Percentiles rank a stretch among this genome's conserved stretches.
Evolutionary conservation across 2,329 filamentous ascomycete species (phyloP).

Genomic region (Madurella mycetomatis): DNA sequence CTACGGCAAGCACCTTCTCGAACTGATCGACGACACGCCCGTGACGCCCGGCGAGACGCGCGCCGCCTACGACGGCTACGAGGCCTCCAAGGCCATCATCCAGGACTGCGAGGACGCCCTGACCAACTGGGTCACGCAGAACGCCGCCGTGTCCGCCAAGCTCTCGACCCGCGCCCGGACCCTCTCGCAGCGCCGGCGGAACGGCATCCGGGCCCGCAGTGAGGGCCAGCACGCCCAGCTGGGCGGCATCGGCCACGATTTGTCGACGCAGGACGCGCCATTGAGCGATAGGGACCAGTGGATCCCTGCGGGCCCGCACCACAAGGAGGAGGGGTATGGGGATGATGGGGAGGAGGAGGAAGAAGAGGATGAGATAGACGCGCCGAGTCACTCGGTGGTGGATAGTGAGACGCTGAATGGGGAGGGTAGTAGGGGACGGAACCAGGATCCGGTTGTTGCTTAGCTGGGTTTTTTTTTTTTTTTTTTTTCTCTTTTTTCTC

Average conservation of each 20-base stretch:
- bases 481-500: no score
- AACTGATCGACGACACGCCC: conserved; percentile 92
- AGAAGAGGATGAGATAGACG: conserved; percentile 44
- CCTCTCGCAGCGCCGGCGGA: conserved; percentile 77
- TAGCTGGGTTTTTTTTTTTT: conserved; percentile 28
- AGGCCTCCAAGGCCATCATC: conserved; percentile 97
- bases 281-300: conserved; percentile 77
- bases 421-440: conserved; percentile 52
- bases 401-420: conserved; percentile 52
- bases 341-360: conserved; percentile 63
- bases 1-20: conserved; percentile 96
- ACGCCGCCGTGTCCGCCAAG: conserved; percentile 81
- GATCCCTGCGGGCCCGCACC: conserved; percentile 63
- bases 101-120: conserved; percentile 97
- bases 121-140: conserved; percentile 92
- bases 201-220: conserved; percentile 62
- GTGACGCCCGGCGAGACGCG: conserved; percentile 97
- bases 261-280: conserved; percentile 76
- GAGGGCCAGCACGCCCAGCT: conserved; percentile 54
- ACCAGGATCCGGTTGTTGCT: conserved; percentile 47
- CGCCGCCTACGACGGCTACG: conserved; percentile 93
- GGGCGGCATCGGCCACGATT: conserved; percentile 43
- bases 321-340: conserved; percentile 54
- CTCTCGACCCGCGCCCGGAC: conserved; percentile 84
- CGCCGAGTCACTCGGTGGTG: conserved; percentile 41